Conservation (phyloP, 108 stramenopile genomes). For the Cyclostephanos tholiformis region DNA sequence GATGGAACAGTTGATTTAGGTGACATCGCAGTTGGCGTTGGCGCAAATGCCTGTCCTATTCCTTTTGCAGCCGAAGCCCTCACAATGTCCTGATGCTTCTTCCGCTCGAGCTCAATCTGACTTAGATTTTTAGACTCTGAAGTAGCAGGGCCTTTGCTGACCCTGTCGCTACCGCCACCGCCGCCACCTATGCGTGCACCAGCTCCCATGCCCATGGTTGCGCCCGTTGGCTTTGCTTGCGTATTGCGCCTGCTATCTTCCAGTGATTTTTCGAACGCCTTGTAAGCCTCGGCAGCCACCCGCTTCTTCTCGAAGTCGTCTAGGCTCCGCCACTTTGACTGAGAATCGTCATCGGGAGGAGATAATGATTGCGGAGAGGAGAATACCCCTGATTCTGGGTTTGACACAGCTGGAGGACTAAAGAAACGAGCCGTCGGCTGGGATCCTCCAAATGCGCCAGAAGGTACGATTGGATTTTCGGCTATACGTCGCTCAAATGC, state of each 20-base stretch:
- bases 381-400: neutral
- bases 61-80: constrained; percentile 5
- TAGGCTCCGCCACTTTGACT: constrained; percentile 46
- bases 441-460: constrained; percentile 49
- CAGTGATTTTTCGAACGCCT: constrained; percentile 47
- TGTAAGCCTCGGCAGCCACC: constrained; percentile 47
- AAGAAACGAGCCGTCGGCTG: constrained; percentile 49
- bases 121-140: constrained; percentile 11
- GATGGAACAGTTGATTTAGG: constrained; percentile 1
- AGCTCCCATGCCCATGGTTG: constrained; percentile 8
- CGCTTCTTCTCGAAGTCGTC: constrained; percentile 51
- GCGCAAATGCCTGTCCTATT: neutral
- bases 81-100: constrained; percentile 45
- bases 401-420: constrained; percentile 16
- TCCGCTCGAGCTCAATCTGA: constrained; percentile 33
- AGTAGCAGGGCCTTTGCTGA: constrained; percentile 11
- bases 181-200: constrained; percentile 14
- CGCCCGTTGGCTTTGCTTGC: constrained; percentile 13
- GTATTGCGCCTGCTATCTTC: constrained; percentile 26
- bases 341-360: constrained; percentile 38
- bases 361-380: constrained; percentile 7
- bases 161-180: constrained; percentile 21
- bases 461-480: constrained; percentile 33
- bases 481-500: constrained; percentile 37
- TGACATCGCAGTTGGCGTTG: neutral